Conservation (phyloP, 2,329 filamentous ascomycete species). For the Aspergillus fischeri region DNA sequence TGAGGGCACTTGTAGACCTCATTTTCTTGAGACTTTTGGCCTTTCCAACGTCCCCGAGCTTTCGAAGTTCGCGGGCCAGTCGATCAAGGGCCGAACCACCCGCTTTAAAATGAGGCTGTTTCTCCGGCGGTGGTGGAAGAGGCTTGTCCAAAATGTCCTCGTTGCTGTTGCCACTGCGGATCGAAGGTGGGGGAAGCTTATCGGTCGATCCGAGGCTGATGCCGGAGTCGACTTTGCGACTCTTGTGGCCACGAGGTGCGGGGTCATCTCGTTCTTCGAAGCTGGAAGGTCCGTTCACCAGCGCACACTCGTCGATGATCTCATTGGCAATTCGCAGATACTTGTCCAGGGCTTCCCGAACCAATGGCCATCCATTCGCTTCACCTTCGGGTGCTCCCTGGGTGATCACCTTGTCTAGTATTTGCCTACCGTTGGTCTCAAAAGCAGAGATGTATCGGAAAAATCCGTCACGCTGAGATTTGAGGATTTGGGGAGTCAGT, state of each 20-base stretch:
- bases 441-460: constrained; percentile 59
- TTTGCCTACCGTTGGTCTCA: constrained; percentile 51
- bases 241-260: constrained; percentile 37
- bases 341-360: constrained; percentile 50
- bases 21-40: constrained; percentile 40
- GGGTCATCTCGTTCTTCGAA: constrained; percentile 27
- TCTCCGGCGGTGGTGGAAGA: constrained; percentile 35
- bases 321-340: constrained; percentile 57
- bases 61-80: constrained; percentile 56
- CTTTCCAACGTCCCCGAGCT: constrained; percentile 30
- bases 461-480: constrained; percentile 57
- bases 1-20: constrained; percentile 52
- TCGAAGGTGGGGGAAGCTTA: constrained; percentile 35
- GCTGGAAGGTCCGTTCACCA: constrained; percentile 44
- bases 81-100: constrained; percentile 54
- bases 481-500: constrained; percentile 50
- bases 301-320: constrained; percentile 57
- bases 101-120: constrained; percentile 20
- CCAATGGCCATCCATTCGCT: constrained; percentile 52
- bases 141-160: constrained; percentile 38
- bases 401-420: constrained; percentile 52
- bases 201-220: constrained; percentile 52
- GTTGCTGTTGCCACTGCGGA: constrained; percentile 31
- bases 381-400: constrained; percentile 51
- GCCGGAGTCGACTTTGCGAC: constrained; percentile 60